Percentiles rank a stretch among this genome's conserved stretches.
phyloP scores from a whole-genome alignment of 2,329 filamentous ascomycete species.

The Cadophora gregata region DNA sequence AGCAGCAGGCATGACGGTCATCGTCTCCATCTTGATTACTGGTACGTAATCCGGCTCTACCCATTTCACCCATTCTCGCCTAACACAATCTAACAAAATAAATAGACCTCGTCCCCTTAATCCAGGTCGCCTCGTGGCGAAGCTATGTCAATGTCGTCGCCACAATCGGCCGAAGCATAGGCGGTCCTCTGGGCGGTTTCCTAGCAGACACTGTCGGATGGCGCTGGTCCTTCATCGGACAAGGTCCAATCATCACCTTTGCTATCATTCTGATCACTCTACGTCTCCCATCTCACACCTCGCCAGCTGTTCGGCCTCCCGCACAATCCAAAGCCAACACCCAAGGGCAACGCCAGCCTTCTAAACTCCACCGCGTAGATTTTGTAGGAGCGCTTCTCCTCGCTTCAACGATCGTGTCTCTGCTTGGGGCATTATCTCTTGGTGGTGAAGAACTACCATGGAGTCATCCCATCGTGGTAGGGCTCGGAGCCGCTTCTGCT shows the following conservation, averaged over 20 bases:
- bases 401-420: slow-evolving; percentile 49
- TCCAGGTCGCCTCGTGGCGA: slow-evolving; percentile 59
- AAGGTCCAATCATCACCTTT: slow-evolving; percentile 59
- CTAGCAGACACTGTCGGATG: slow-evolving; percentile 60
- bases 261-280: slow-evolving; percentile 56
- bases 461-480: slow-evolving; percentile 45
- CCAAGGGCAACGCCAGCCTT: slow-evolving; percentile 23
- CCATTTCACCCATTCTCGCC: neutral
- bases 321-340: neutral
- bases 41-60: slow-evolving; percentile 48
- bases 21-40: slow-evolving; percentile 56
- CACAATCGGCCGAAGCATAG: slow-evolving; percentile 57
- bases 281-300: slow-evolving; percentile 31
- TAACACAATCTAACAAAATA: slow-evolving; percentile 12
- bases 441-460: slow-evolving; percentile 52
- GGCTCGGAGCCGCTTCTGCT: slow-evolving; percentile 44
- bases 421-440: slow-evolving; percentile 55
- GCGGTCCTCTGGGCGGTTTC: slow-evolving; percentile 59
- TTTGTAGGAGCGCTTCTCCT: slow-evolving; percentile 61
- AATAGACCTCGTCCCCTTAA: slow-evolving; percentile 49
- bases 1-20: slow-evolving; percentile 55
- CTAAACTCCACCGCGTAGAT: slow-evolving; percentile 51
- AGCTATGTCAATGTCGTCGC: slow-evolving; percentile 59
- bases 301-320: neutral
- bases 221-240: slow-evolving; percentile 64